Conservation (phyloP, 345 rosid species). For the Arabidopsis thaliana region TAIR10.1 NC_003070.9:26288001-26288500, state of each 20-base stretch:
- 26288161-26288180: too few species aligned
- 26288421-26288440: too few species aligned
- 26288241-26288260: too few species aligned
- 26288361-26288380: constrained; percentile 19
- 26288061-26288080: neutral
- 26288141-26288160: too few species aligned
- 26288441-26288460: constrained; percentile 5
- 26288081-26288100: too few species aligned
- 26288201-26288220: too few species aligned
- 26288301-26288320: neutral
- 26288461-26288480: constrained; percentile 33
- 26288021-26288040: neutral
- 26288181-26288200: too few species aligned
- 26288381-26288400: constrained; percentile 19
- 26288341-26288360: constrained; percentile 41
- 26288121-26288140: too few species aligned
- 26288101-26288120: too few species aligned
- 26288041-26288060: neutral
- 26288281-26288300: too few species aligned
- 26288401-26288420: neutral
- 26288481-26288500: constrained; percentile 12
- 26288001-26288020: neutral
- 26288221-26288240: too few species aligned
- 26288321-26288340: constrained; percentile 18
- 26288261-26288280: too few species aligned